These are phyloP conservation scores for Lasiodiplodia sp. DNA, from an alignment of 2,329 filamentous ascomycete species.

Conservation along the genomic window DNA sequence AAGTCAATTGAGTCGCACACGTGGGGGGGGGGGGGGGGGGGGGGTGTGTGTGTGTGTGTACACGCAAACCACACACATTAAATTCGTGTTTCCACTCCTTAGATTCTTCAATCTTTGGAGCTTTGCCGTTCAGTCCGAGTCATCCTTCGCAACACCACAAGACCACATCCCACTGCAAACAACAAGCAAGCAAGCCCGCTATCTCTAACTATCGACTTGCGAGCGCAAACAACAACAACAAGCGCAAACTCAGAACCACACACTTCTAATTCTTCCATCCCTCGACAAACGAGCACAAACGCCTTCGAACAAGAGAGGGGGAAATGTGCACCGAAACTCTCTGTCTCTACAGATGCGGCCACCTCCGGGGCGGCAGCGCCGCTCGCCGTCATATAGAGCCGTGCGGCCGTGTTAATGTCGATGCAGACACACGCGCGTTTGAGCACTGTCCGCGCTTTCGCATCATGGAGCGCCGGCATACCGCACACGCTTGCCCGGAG, in stretches of 20 bases:
- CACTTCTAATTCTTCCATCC: neutral
- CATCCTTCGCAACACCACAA: neutral
- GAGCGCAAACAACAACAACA: neutral
- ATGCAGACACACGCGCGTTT: neutral
- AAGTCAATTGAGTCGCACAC: neutral
- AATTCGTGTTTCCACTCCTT: neutral
- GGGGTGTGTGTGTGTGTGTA: too few species aligned
- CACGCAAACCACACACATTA: neutral
- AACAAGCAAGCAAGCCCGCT: neutral
- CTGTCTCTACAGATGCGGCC: constrained; percentile 10
- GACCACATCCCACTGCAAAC: neutral
- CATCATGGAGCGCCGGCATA: constrained; percentile 1
- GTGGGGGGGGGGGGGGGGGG: too few species aligned
- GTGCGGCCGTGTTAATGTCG: neutral
- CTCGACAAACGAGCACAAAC: too few species aligned
- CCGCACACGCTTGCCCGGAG: neutral
- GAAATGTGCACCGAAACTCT: constrained; percentile 24
- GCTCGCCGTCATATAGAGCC: neutral
- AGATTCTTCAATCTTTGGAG: neutral
- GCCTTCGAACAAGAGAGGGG: neutral
- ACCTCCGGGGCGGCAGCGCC: constrained; percentile 8
- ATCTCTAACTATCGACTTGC: too few species aligned
- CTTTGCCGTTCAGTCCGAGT: neutral
- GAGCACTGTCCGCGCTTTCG: neutral
- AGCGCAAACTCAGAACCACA: neutral